Evolutionary conservation across 305 asterid species (phyloP), one percentile per base, ranked within the genome.

Genomic region (Fraxinus angustifolia): DNA sequence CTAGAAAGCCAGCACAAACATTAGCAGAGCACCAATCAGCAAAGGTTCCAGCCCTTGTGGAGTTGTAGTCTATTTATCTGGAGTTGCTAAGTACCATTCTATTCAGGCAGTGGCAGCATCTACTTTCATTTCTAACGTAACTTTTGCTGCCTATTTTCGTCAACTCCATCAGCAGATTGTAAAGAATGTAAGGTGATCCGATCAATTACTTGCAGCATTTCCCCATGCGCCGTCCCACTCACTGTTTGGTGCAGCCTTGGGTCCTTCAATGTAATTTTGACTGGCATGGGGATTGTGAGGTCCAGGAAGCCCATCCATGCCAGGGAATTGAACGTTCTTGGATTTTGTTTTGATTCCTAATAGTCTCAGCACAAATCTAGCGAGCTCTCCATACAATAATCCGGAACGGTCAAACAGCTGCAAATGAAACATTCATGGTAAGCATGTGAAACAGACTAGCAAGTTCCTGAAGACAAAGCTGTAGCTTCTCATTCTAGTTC

Each of bases 381-480:
- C 99, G 3, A 96, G 92, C 91, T 96, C 99, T 42, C 97, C 98
- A 36, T 96, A 96, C 40, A 96, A 84, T 91, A 96, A 84, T 16
- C 99, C 99, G 0, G 99, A 94, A 58, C 99, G 91, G 86, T 96
- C 99, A 83, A 89, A 94, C 42, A 96, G 88, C 99, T 96, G 94
- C 90, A 88, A 78, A 78, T 36, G 21, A 67, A 45, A 73, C 67
- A 74, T 31, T 70, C 45, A 34, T 8, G 10, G 40, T 3, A 35
- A 45, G 53, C 67, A 30, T 17, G 72, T 4, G 17, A 80, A 3
- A 83, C 53, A 67, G 21, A 48, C 6, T 72, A 8, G 45, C 71
- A 12, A 50, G 73, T 53, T 53, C 70, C 45, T 28, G 72, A 23
- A 73, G 68, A 77, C 67, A 36, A 48, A 19, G 6, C 12, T 67